Evolutionary conservation across 495 filamentous ascomycete genomes (phyloP).

Genomic region (Tuber indicum): DNA sequence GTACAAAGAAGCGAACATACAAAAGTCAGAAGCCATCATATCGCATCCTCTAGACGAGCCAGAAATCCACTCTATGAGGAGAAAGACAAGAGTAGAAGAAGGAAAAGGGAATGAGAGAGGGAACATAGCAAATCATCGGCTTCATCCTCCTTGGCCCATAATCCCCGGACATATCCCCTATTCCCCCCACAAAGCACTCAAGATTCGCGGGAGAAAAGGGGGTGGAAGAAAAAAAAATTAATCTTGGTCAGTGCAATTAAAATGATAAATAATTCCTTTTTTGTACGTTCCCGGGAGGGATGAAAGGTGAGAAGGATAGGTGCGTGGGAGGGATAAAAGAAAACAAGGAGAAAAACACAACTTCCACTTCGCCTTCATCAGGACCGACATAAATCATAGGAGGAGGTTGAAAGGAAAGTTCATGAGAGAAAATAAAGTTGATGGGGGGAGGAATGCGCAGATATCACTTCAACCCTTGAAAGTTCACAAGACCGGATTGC

Average conservation of each 20-base stretch:
- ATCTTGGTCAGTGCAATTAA: neutral
- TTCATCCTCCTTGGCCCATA: neutral
- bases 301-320: neutral
- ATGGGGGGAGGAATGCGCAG: neutral
- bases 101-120: neutral
- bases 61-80: neutral
- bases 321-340: neutral
- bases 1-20: neutral
- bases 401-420: neutral
- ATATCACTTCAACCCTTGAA: neutral
- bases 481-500: conserved; percentile 5
- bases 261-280: neutral
- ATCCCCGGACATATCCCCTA: neutral
- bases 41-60: neutral
- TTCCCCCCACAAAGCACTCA: neutral
- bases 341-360: neutral
- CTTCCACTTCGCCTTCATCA: neutral
- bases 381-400: neutral
- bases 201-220: neutral
- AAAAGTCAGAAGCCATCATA: neutral
- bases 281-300: neutral
- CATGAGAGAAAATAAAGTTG: neutral
- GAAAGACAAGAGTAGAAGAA: neutral
- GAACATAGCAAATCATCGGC: neutral
- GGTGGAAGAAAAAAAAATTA: neutral